These are phyloP conservation scores for Candida insectorum DNA, from an alignment of 805 yeast genomes.

Conservation along the genomic window DNA sequence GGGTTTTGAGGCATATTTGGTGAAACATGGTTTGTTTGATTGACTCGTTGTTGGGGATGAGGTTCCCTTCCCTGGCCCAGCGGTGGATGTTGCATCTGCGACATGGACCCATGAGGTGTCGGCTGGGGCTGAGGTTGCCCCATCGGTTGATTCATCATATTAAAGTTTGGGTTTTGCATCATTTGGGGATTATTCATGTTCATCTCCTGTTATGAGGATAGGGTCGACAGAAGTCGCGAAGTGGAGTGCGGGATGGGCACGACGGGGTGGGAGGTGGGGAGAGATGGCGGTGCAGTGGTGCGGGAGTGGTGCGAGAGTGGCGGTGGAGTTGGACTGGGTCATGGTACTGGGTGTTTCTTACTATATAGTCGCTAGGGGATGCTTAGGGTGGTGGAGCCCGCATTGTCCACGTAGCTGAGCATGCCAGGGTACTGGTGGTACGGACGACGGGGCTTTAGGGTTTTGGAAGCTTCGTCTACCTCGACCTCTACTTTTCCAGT, in stretches of 20 bases:
- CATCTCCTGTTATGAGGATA: neutral
- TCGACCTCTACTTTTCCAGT: constrained; percentile 43
- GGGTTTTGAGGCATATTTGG: constrained; percentile 3
- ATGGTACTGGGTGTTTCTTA: too few relatives aligned
- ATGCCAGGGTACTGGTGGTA: constrained; percentile 44
- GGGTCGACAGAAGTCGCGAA: neutral
- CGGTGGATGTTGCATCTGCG: constrained; percentile 5
- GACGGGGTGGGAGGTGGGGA: neutral
- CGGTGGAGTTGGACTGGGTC: too few relatives aligned
- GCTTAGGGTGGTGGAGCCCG: too few relatives aligned
- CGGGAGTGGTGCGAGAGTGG: too few relatives aligned
- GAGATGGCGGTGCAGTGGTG: neutral
- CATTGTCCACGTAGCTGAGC: constrained; percentile 41
- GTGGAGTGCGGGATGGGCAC: constrained; percentile 1
- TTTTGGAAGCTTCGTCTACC: constrained; percentile 18
- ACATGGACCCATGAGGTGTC: constrained; percentile 7
- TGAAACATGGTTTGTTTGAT: too few relatives aligned
- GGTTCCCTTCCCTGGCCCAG: constrained; percentile 3
- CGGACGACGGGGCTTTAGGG: constrained; percentile 41
- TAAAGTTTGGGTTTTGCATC: constrained; percentile 8
- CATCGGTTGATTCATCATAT: constrained; percentile 17
- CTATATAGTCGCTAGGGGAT: too few relatives aligned
- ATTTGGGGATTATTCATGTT: constrained; percentile 1
- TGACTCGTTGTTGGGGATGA: too few relatives aligned
- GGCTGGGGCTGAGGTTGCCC: constrained; percentile 15